Evolutionary conservation across 2,329 filamentous ascomycete species (phyloP).

Genomic region (Apiospora arundinis): DNA sequence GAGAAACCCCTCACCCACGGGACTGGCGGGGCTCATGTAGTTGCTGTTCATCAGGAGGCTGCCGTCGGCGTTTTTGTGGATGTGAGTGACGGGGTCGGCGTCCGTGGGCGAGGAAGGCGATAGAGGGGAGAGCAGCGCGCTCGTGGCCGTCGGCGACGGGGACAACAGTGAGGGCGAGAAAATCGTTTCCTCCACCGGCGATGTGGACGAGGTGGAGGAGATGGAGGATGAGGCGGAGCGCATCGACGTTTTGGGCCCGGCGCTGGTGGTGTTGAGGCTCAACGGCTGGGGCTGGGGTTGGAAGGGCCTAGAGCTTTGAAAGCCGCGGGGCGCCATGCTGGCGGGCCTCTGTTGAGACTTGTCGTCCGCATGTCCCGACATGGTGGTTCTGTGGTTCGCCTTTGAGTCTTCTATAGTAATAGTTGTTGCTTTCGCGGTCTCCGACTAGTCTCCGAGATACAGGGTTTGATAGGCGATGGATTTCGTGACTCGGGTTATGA

Average conservation of each 20-base stretch:
- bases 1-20: not conserved
- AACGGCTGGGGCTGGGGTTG: not conserved
- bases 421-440: not conserved
- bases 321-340: not conserved
- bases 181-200: not conserved
- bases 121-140: not conserved
- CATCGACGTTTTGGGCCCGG: not conserved
- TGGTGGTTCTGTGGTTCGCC: not conserved
- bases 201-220: not conserved
- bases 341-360: not conserved
- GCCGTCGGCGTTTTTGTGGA: not conserved
- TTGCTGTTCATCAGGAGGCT: conserved; percentile 3
- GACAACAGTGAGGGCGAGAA: not conserved
- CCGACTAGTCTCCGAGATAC: not conserved
- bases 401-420: not conserved
- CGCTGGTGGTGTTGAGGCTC: not conserved
- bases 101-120: not conserved
- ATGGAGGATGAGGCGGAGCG: not conserved
- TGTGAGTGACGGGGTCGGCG: not conserved
- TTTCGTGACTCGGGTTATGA: not conserved
- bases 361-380: not conserved
- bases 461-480: not conserved
- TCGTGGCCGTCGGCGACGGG: not conserved
- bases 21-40: not conserved
- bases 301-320: conserved; percentile 5